Base-by-base conservation (phyloP, 164 flowering plant genomes). In the Santalum album region DNA sequence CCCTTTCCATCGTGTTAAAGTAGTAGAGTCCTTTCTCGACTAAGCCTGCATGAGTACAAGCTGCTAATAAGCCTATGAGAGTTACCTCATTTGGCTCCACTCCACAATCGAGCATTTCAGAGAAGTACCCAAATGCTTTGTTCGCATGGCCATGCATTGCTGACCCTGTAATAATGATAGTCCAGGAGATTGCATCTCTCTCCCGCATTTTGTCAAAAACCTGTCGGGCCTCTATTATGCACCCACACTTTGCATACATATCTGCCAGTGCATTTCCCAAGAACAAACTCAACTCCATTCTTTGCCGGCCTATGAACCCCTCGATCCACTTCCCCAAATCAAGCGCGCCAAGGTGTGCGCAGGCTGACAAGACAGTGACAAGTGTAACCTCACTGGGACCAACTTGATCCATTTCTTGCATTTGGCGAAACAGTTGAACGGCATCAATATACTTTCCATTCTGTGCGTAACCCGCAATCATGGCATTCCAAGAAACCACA, bases 251-350 rank as follows among this genome's bases (percentile, higher is more conserved):
- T 5, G 62, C 59, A 60, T 63, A 70, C 70, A 70, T 71, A 39
- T 75, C 75, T 2, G 67, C 60, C 12, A 75, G 56, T 40, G 75
- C 75, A 51, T 75, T 75, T 20, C 78, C 78, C 7, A 74, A 38
- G 51, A 61, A 64, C 26, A 72, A 57, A 60, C 57, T 56, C 49
- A 75, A 57, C 14, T 62, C 61, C 35, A 25, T 50, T 3, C 19
- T 50, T 6, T 12, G 7, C 53, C 53, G 7, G 34, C 53, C 18
- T 18, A 50, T 50, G 25, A 50, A 26, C 18, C 35, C 35, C 5
- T 50, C 53, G 18, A 50, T 50, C 53, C 53, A 50, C 35, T 29
- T 25, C 19, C 53, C 53, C 53, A 50, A 14, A 50, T 29, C 53
- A 29, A 50, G 32, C 17, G 74, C 70, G 35, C 76, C 74, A 12